Conservation (phyloP, 2,329 filamentous ascomycete species). For the Monosporascus cannonballus region DNA sequence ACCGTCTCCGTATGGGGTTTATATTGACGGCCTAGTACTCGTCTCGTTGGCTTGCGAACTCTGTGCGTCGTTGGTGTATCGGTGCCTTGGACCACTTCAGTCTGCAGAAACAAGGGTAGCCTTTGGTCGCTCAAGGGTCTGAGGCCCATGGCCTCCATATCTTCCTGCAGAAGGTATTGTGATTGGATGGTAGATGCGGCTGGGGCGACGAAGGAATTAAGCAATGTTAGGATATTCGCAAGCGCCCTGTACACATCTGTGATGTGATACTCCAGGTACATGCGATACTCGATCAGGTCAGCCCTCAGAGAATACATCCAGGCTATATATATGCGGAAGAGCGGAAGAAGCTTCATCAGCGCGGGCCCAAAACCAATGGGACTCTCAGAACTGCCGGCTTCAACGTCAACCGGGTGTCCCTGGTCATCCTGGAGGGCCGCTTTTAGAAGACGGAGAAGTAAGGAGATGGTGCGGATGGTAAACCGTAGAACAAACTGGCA, state of each 20-base stretch:
- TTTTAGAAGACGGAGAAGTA: constrained; percentile 63
- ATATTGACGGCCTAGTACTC: constrained; percentile 25
- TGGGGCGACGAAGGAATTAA: constrained; percentile 38
- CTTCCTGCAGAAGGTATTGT: constrained; percentile 47
- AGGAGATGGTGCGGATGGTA: constrained; percentile 71
- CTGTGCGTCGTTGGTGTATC: constrained; percentile 29
- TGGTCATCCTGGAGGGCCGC: constrained; percentile 56
- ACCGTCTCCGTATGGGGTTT: constrained; percentile 30
- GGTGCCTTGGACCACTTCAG: constrained; percentile 11
- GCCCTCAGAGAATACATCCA: constrained; percentile 44
- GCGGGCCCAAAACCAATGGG: constrained; percentile 28
- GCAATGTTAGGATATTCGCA: constrained; percentile 39
- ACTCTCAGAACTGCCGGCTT: constrained; percentile 14
- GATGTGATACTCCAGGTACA: constrained; percentile 38
- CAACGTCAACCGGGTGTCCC: constrained; percentile 16
- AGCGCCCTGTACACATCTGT: constrained; percentile 41
- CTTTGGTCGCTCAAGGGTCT: constrained; percentile 18
- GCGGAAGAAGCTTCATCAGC: constrained; percentile 40
- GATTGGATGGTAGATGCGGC: constrained; percentile 30
- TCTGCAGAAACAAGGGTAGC: constrained; percentile 22
- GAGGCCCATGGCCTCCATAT: constrained; percentile 29
- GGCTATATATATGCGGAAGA: constrained; percentile 47
- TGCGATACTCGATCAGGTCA: constrained; percentile 40
- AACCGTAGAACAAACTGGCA: constrained; percentile 66
- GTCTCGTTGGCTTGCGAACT: constrained; percentile 32